Evolutionary conservation across 1,284 basidiomycete genomes (phyloP), one percentile per base, ranked within the genome.

Genomic region (Cutaneotrichosporon curvatum): DNA sequence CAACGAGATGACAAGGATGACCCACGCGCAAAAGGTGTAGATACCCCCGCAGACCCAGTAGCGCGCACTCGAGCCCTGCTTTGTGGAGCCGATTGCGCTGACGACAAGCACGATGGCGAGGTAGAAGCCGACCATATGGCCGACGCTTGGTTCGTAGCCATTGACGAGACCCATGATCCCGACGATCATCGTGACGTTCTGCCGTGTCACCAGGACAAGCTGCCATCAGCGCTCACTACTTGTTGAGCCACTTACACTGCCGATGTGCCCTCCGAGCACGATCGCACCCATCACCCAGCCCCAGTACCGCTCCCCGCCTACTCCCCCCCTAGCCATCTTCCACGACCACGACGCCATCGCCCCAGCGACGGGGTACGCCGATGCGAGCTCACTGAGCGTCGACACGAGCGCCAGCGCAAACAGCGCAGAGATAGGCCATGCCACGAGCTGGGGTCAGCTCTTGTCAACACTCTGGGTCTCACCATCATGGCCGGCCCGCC

Each of bases 291-390:
- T 60, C 19, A 66, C 43, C 70, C 70, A 72, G 2, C 62, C 67
- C 68, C 68, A 71, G 19, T 55, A 56, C n/a, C 70, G 47, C 47
- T 72, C 70, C 4, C 63, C 60, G 11, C 70, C 65, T 0, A 70
- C 55, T 1, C 70, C 67, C 3, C 61, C 62, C 36, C 68, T 48
- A 7, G 68, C 67, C 23, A 52, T 44, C 45, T 68, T 70, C 70
- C 70, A 72, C 2, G 68, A 57, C 70, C 70, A 72, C 4, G 64
- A 66, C 2, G 66, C 56, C 68, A 72, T 71, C 5, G 68, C 70
- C 1, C 70, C 70, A 2, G 68, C 61, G 5, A 72, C 68, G 14
- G 70, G 70, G 40, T 70, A 72, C 0, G 68, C 68, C 1, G 68
- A 70, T 9, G 68, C 68, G 0, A 71, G 51, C 48, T 72, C 70